A percentile compares a stretch with the other conserved stretches of the same genome.
Conservation (phyloP, 129 eudicot genomes). For the Flaveria brownii region DNA sequence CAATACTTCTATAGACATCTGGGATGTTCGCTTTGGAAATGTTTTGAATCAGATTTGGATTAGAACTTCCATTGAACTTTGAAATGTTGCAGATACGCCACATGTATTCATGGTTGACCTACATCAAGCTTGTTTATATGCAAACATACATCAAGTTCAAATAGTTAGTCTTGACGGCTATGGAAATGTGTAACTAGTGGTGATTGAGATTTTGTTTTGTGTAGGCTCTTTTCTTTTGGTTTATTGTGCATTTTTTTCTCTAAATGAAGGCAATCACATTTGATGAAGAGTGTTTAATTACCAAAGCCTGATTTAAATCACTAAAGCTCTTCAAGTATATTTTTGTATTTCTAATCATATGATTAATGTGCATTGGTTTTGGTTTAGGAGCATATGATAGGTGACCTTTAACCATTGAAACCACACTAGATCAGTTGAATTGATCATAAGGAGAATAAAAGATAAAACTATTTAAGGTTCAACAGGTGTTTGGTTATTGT, state of each 20-base stretch:
- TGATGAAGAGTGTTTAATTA: not conserved
- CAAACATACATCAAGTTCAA: slow-evolving; percentile 1
- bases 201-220: not conserved
- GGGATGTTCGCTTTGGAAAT: not conserved
- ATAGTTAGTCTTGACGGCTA: not conserved
- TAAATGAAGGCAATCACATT: not conserved
- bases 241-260: not conserved
- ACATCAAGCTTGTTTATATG: not conserved
- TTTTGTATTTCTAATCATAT: not conserved
- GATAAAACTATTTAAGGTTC: not conserved
- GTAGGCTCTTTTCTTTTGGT: not conserved
- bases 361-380: not conserved
- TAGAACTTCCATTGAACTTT: not conserved
- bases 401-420: slow-evolving; percentile 7
- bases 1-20: not conserved
- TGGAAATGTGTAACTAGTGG: not conserved
- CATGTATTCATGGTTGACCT: not conserved
- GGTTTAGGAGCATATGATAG: not conserved
- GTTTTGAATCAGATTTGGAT: not conserved
- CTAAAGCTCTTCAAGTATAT: not conserved
- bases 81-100: not conserved
- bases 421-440: not conserved
- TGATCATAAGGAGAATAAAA: not conserved
- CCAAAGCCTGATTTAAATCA: not conserved
- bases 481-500: slow-evolving; percentile 3